phyloP scores from a whole-genome alignment of 306 rosid genomes.

The Lathyrus aphaca region DNA sequence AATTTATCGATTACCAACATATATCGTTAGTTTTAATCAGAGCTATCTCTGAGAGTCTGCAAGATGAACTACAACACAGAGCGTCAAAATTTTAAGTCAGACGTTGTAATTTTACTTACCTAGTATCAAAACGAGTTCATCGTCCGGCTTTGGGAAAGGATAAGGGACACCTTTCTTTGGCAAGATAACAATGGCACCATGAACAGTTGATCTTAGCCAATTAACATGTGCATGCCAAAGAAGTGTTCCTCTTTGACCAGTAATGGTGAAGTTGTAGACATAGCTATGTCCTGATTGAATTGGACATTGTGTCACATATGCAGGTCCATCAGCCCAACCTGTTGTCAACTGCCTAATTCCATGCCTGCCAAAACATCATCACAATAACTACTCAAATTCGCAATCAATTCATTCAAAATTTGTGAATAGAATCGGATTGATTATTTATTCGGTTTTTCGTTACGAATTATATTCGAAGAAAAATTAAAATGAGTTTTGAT shows the following conservation, averaged over 20 bases:
- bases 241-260: constrained; percentile 93
- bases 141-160: constrained; percentile 82
- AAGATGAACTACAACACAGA: too few species aligned
- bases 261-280: constrained; percentile 80
- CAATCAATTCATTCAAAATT: neutral
- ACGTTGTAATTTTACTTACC: constrained; percentile 38
- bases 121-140: constrained; percentile 70
- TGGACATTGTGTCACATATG: constrained; percentile 88
- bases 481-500: neutral
- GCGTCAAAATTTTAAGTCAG: too few species aligned
- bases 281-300: constrained; percentile 67
- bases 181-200: constrained; percentile 80
- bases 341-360: constrained; percentile 80
- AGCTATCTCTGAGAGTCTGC: too few species aligned
- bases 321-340: constrained; percentile 94
- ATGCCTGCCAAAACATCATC: constrained; percentile 57
- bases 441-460: neutral
- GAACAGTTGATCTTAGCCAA: constrained; percentile 88
- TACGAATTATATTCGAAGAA: neutral
- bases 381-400: neutral
- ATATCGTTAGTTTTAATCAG: too few species aligned
- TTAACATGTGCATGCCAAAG: constrained; percentile 87
- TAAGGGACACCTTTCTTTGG: constrained; percentile 89
- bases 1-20: constrained; percentile 28
- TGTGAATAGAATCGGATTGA: neutral